A percentile compares a stretch with the other conserved stretches of the same genome.
Conservation (phyloP, 164 flowering plant species). For the Malania oleifera region DNA sequence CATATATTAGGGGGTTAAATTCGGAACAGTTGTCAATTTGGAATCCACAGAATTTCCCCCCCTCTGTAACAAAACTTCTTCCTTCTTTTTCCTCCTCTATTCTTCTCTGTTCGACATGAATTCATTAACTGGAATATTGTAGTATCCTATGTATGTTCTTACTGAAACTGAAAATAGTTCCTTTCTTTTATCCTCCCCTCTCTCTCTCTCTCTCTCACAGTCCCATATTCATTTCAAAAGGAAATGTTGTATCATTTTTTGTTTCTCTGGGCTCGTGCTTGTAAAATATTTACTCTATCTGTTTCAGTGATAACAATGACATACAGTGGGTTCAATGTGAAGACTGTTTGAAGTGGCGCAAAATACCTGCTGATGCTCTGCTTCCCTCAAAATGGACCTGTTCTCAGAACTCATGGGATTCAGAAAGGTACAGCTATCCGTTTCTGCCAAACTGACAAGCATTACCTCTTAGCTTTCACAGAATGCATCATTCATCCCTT, state of each 20-base stretch:
- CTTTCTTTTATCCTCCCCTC: no score
- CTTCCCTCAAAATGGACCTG: slow-evolving; percentile 71
- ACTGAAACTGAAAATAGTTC: background rate
- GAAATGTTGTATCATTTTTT: no score
- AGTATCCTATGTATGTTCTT: background rate
- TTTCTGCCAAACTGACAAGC: background rate
- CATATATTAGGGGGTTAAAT: no score
- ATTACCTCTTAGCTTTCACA: background rate
- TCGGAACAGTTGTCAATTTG: no score
- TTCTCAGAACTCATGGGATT: slow-evolving; percentile 61
- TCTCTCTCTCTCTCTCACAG: no score
- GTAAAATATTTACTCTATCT: no score
- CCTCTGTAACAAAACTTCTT: no score
- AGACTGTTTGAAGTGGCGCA: slow-evolving; percentile 63
- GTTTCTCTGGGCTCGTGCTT: background rate
- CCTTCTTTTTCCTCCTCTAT: no score
- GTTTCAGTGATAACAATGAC: slow-evolving; percentile 33
- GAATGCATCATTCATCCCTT: background rate
- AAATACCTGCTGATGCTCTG: slow-evolving; percentile 42
- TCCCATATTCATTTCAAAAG: no score
- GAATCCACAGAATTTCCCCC: no score
- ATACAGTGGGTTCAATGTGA: slow-evolving; percentile 76
- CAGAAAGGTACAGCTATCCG: slow-evolving; percentile 45
- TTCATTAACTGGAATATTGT: no score
- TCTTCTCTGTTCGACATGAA: no score